A percentile compares a stretch with the other conserved stretches of the same genome.
These are phyloP conservation scores for Alternaria sp. DNA, from an alignment of 2,329 filamentous ascomycete genomes.

Conservation along the genomic window DNA sequence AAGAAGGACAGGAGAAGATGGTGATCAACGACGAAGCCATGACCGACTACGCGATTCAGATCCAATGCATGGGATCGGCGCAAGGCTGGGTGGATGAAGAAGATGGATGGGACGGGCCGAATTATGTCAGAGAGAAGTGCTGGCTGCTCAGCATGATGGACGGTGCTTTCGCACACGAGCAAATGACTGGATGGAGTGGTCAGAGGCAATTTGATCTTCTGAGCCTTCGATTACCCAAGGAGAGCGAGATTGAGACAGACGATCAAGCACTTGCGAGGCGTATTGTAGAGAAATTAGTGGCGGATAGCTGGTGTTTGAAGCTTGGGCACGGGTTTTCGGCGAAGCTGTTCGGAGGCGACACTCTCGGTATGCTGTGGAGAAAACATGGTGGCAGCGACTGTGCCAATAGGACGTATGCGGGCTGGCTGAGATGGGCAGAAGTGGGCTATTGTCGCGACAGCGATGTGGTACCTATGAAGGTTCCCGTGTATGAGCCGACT, in stretches of 20 bases:
- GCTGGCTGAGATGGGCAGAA: slow-evolving; percentile 61
- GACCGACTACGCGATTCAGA: slow-evolving; percentile 65
- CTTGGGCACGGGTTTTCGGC: slow-evolving; percentile 63
- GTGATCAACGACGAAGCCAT: slow-evolving; percentile 53
- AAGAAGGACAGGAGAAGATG: slow-evolving; percentile 42
- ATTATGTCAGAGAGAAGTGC: slow-evolving; percentile 53
- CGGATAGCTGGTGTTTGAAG: slow-evolving; percentile 62
- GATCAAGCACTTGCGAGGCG: slow-evolving; percentile 58
- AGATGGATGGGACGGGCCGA: slow-evolving; percentile 61
- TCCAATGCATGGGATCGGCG: slow-evolving; percentile 59
- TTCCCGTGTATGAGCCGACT: slow-evolving; percentile 23
- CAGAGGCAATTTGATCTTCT: slow-evolving; percentile 59
- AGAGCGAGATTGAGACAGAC: slow-evolving; percentile 50
- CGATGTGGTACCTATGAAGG: slow-evolving; percentile 13
- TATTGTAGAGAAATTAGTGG: slow-evolving; percentile 61
- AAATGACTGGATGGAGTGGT: slow-evolving; percentile 61
- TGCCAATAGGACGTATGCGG: slow-evolving; percentile 60
- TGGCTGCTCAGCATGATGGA: slow-evolving; percentile 33
- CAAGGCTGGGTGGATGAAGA: slow-evolving; percentile 61
- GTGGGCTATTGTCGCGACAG: slow-evolving; percentile 55
- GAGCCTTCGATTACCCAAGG: slow-evolving; percentile 50
- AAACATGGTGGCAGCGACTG: slow-evolving; percentile 58
- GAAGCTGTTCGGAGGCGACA: slow-evolving; percentile 54
- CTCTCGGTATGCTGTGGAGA: slow-evolving; percentile 62
- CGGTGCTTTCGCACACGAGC: slow-evolving; percentile 47